Conservation (phyloP, 106 monocot genomes). For the Hemerocallis citrina region DNA sequence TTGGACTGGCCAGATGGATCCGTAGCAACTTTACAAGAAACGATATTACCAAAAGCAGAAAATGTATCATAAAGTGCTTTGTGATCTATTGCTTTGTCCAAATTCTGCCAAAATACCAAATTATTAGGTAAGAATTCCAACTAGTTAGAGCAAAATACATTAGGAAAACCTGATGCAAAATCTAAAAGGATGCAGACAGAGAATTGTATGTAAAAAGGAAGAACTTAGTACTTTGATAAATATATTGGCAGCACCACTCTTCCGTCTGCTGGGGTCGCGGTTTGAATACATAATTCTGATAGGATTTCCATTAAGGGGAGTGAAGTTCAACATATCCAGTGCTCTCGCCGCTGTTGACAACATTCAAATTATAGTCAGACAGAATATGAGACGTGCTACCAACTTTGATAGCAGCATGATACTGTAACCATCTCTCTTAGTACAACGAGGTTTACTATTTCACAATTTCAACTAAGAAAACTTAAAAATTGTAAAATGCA, state of each 20-base stretch:
- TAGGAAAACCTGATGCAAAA: not conserved
- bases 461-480: no score
- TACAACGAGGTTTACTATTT: no score
- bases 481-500: no score
- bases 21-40: slow-evolving; percentile 83
- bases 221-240: slow-evolving; percentile 53
- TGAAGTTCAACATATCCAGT: slow-evolving; percentile 62
- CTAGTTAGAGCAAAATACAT: not conserved
- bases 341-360: slow-evolving; percentile 50
- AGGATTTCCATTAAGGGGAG: slow-evolving; percentile 72
- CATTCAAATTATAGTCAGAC: not conserved
- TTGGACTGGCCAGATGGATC: slow-evolving; percentile 68
- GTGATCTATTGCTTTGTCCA: slow-evolving; percentile 63
- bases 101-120: slow-evolving; percentile 37
- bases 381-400: no score
- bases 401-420: no score
- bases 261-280: slow-evolving; percentile 60
- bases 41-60: slow-evolving; percentile 75
- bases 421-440: no score
- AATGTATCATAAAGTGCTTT: slow-evolving; percentile 66
- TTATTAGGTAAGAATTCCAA: not conserved
- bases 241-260: slow-evolving; percentile 68
- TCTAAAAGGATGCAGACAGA: no score
- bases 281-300: slow-evolving; percentile 85
- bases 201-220: not conserved